A percentile compares a stretch with the other conserved stretches of the same genome.
These are phyloP conservation scores for Poronia punctata DNA, from an alignment of 495 filamentous ascomycete genomes.

Conservation along the genomic window DNA sequence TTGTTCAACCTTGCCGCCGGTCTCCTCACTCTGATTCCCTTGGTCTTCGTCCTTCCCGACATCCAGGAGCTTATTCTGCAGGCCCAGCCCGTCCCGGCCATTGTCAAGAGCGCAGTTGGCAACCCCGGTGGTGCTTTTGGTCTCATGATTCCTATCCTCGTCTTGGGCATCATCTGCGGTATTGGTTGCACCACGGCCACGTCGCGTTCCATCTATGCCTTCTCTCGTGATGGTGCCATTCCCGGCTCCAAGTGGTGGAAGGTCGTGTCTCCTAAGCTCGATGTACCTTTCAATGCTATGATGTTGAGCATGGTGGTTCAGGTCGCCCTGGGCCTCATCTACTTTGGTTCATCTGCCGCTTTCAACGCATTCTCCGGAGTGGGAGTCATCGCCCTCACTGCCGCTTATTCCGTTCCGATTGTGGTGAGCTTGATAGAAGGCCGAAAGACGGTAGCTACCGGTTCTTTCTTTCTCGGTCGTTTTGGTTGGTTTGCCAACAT, in stretches of 20 bases:
- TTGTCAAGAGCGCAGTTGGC: constrained; percentile 40
- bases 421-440: constrained; percentile 45
- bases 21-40: constrained; percentile 41
- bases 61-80: constrained; percentile 36
- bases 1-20: constrained; percentile 43
- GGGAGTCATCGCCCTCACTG: constrained; percentile 52
- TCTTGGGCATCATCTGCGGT: constrained; percentile 50
- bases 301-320: constrained; percentile 43
- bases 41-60: constrained; percentile 44
- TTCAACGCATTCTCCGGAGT: constrained; percentile 59
- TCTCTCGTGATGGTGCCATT: constrained; percentile 51
- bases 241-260: constrained; percentile 50
- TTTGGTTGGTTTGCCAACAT: constrained; percentile 52
- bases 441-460: constrained; percentile 43
- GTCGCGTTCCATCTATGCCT: constrained; percentile 54
- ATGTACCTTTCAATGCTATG: constrained; percentile 46
- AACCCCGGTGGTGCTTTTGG: constrained; percentile 39
- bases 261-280: constrained; percentile 36
- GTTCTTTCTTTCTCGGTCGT: constrained; percentile 48
- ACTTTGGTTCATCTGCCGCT: constrained; percentile 45
- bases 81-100: constrained; percentile 38
- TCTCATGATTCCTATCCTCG: constrained; percentile 42
- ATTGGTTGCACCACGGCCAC: constrained; percentile 56
- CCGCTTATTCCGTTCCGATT: constrained; percentile 54
- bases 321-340: constrained; percentile 42